phyloP scores from a whole-genome alignment of 1,139 yeast species.

The Pichia sp. region DNA sequence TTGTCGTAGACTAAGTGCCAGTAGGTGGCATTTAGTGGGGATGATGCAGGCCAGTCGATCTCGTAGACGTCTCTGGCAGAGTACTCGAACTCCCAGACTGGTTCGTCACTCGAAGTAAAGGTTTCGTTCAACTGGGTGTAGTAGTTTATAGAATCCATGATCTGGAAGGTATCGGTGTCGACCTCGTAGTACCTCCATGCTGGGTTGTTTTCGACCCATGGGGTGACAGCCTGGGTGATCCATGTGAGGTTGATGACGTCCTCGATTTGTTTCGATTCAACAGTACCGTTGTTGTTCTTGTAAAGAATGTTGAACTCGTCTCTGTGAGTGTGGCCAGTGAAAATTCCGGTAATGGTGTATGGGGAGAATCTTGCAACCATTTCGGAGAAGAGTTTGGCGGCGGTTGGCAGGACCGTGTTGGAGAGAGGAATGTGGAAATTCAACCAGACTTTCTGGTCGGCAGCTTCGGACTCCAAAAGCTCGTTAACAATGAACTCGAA shows the following conservation, averaged over 20 bases:
- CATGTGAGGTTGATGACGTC: constrained; percentile 56
- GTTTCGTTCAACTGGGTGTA: constrained; percentile 52
- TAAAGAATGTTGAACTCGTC: constrained; percentile 64
- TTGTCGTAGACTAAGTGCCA: constrained; percentile 43
- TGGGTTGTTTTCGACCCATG: constrained; percentile 56
- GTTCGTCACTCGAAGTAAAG: constrained; percentile 47
- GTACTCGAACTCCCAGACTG: constrained; percentile 53
- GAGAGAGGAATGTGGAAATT: constrained; percentile 65
- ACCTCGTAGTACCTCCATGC: constrained; percentile 71
- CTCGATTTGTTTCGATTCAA: constrained; percentile 35
- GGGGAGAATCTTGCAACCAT: constrained; percentile 67
- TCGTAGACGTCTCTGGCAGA: constrained; percentile 47
- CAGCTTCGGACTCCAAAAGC: constrained; percentile 51
- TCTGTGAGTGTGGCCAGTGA: constrained; percentile 69
- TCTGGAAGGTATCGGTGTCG: constrained; percentile 56
- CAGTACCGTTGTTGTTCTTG: constrained; percentile 17
- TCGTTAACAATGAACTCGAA: constrained; percentile 60
- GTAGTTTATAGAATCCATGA: constrained; percentile 57
- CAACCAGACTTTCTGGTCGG: constrained; percentile 64
- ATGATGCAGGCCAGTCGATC: constrained; percentile 43
- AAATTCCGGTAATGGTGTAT: constrained; percentile 60
- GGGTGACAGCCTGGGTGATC: constrained; percentile 66
- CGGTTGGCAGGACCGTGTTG: constrained; percentile 60
- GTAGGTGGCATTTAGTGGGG: constrained; percentile 57
- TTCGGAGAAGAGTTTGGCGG: constrained; percentile 51